Base-by-base conservation (phyloP, 129 eudicot species). In the Heracleum sosnowskyi region DNA sequence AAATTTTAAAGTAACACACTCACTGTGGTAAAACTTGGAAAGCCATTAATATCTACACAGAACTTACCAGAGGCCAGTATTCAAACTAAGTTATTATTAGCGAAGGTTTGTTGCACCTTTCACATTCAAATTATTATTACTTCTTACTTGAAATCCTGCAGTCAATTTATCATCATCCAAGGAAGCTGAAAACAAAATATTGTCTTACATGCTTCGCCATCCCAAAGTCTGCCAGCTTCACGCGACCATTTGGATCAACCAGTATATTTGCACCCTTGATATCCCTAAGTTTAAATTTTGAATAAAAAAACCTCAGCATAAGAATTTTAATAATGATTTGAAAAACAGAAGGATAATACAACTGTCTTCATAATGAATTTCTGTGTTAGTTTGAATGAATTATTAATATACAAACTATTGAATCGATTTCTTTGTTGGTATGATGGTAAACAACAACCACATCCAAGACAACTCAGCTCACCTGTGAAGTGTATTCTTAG, bases 261-360 rank as follows among this genome's bases (percentile, higher is more conserved):
- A 88, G 81, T 72, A 90, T 88, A 76, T 90, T 90, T 76, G 96
- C 92, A 76, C 96, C 96, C 85, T 90, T 90, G 20, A 88, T 84
- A 79, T 90, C 96, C 86, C 96, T 88, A 77, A 40, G 72, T 34
- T 36, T 28, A 40, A 47, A 12, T 74, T 69, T 51, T 37, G 51
- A 66, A 83, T 51, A n/a, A 2, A 72, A 15, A 69, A 24, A 79
- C 57, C 71, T 24, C 22, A 24, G 33, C 31, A 47, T 80, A 26
- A 82, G 81, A 66, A 78, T 18, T 57, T 34, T 9, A 26, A 39
- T 37, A 62, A 37, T 37, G 60, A 72, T 18, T 53, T 1, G 22
- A 71, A 40, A 66, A 39, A 40, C 15, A 11, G 17, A 49, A 35
- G 33, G 17, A 13, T 4, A 47, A 47, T 7, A 69, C 24, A 24